These are phyloP conservation scores for Arthrobotrys iridis DNA, from an alignment of 2,329 filamentous ascomycete genomes.

Conservation along the genomic window DNA sequence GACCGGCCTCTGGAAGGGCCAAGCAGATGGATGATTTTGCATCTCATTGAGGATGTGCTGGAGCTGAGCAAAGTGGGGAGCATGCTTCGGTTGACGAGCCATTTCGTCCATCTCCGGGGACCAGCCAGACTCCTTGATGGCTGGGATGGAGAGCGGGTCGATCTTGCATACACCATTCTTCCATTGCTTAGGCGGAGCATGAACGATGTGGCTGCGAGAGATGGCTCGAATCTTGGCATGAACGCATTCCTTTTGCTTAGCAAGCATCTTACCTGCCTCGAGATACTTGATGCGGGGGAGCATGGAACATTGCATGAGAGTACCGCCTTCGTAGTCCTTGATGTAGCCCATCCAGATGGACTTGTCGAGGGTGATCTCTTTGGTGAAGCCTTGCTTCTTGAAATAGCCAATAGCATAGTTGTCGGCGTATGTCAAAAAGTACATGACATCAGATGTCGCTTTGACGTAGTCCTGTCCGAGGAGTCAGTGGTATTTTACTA, in stretches of 20 bases:
- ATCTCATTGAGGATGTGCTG: constrained; percentile 92
- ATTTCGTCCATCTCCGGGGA: constrained; percentile 97
- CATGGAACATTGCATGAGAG: constrained; percentile 99
- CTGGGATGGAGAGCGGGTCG: constrained; percentile 84
- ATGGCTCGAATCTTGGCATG: constrained; percentile 94
- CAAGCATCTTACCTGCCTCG: constrained; percentile 88
- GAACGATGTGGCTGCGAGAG: constrained; percentile 85
- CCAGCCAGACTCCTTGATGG: constrained; percentile 83
- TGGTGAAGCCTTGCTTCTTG: constrained; percentile 98
- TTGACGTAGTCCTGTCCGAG: constrained; percentile 81
- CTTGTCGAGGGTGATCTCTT: constrained; percentile 92
- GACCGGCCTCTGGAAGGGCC: constrained; percentile 94
- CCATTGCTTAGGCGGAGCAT: constrained; percentile 87
- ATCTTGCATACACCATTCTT: constrained; percentile 77
- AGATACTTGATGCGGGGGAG: constrained; percentile 93
- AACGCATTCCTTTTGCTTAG: constrained; percentile 96
- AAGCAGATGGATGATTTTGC: constrained; percentile 90
- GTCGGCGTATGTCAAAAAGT: constrained; percentile 97
- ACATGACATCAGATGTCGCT: constrained; percentile 95
- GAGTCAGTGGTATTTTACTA: neutral
- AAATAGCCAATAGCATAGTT: constrained; percentile 99
- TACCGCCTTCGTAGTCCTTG: constrained; percentile 98
- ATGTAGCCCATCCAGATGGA: constrained; percentile 99
- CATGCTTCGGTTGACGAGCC: constrained; percentile 91
- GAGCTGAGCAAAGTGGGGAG: constrained; percentile 94